Percentiles rank a stretch among this genome's conserved stretches.
phyloP scores from a whole-genome alignment of 2,329 filamentous ascomycete species.

The Stylonectria norvegica region DNA sequence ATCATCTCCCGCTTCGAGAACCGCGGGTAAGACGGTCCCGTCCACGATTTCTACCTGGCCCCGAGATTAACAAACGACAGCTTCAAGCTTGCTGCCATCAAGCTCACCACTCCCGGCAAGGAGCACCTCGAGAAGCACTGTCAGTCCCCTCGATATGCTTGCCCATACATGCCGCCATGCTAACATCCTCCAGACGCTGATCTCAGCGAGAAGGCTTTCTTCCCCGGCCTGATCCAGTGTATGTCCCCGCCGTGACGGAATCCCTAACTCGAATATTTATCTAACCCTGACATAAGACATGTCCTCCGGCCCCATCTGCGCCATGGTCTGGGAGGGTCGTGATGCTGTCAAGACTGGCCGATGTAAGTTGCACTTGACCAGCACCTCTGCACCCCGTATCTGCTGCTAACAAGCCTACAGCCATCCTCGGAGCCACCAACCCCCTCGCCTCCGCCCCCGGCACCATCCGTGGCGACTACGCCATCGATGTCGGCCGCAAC shows the following conservation, averaged over 20 bases:
- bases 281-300: constrained; percentile 63
- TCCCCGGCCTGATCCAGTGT: constrained; percentile 90
- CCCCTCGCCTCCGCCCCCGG: constrained; percentile 89
- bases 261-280: not conserved
- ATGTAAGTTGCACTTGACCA: constrained; percentile 49
- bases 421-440: constrained; percentile 98
- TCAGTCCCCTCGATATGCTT: constrained; percentile 36
- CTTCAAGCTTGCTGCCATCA: constrained; percentile 98
- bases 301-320: constrained; percentile 92
- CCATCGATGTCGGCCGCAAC: constrained; percentile 83
- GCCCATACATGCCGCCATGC: constrained; percentile 20
- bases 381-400: not conserved
- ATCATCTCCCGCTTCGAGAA: constrained; percentile 98
- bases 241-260: constrained; percentile 36
- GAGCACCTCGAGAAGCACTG: constrained; percentile 98
- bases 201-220: constrained; percentile 93
- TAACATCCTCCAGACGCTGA: constrained; percentile 63
- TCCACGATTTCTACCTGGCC: constrained; percentile 12
- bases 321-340: constrained; percentile 99
- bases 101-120: constrained; percentile 84
- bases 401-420: constrained; percentile 38
- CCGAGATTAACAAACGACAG: constrained; percentile 41
- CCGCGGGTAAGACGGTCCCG: constrained; percentile 63
- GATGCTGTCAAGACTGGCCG: constrained; percentile 99
- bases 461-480: constrained; percentile 95